These are phyloP conservation scores for Blepharisma undulans DNA, from an alignment of 169 alveolate genomes.

Conservation along the genomic window DNA sequence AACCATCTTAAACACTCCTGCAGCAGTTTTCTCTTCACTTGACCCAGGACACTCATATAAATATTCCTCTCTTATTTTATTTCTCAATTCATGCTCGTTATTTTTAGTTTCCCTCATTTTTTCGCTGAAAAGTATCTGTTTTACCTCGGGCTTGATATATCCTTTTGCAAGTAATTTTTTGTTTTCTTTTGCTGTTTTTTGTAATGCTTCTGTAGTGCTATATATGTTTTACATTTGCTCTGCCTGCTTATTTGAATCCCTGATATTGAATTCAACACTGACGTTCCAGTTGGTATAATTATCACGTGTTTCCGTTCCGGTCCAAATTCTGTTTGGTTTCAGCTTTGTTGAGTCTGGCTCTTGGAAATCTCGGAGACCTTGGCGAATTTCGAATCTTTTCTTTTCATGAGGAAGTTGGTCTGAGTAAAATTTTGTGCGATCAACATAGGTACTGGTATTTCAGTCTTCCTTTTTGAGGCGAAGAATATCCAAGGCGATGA, in stretches of 20 bases:
- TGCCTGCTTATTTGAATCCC: background rate
- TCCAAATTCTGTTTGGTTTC: background rate
- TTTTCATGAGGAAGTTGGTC: background rate
- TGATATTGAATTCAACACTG: background rate
- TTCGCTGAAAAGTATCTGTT: background rate
- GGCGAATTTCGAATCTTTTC: background rate
- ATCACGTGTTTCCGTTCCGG: conserved; percentile 22
- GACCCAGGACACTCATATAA: conserved; percentile 25
- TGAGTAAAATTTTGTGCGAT: background rate
- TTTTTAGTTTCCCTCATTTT: background rate
- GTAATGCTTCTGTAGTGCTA: background rate
- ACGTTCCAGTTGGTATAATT: conserved; percentile 19
- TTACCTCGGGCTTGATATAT: background rate
- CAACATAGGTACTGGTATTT: conserved; percentile 32
- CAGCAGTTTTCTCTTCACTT: conserved; percentile 10
- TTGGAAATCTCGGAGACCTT: background rate
- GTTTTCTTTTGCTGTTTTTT: background rate
- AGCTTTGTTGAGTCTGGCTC: background rate
- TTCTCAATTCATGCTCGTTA: conserved; percentile 23
- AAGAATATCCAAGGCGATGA: background rate
- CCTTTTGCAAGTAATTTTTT: background rate
- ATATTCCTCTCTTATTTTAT: conserved; percentile 18
- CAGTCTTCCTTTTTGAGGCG: conserved; percentile 13
- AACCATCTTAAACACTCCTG: conserved; percentile 14
- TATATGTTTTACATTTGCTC: background rate